A percentile compares a stretch with the other conserved stretches of the same genome.
Evolutionary conservation across 768 basidiomycete species (phyloP).

Genomic region (Lactarius deliciosus): DNA sequence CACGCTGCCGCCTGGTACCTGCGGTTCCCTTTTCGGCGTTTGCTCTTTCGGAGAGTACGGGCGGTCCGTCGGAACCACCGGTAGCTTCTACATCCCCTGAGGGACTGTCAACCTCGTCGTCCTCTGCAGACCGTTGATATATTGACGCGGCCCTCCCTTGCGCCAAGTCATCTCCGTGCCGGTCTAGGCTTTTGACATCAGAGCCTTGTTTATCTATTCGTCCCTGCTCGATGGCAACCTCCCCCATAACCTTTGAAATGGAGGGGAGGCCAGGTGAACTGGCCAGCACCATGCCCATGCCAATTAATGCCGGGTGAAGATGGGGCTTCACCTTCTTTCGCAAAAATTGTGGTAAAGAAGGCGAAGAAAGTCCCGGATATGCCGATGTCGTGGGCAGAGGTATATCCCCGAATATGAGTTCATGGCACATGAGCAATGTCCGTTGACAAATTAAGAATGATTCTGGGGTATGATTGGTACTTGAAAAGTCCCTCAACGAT

Average conservation of each 20-base stretch:
- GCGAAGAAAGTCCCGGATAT: constrained; percentile 59
- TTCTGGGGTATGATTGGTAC: constrained; percentile 54
- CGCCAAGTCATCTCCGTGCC: constrained; percentile 45
- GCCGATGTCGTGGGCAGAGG: constrained; percentile 64
- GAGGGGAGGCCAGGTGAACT: constrained; percentile 74
- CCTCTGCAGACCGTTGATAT: constrained; percentile 35
- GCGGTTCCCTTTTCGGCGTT: constrained; percentile 6
- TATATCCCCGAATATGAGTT: constrained; percentile 92
- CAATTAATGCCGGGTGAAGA: constrained; percentile 74
- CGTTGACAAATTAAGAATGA: constrained; percentile 93
- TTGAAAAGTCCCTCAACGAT: constrained; percentile 76
- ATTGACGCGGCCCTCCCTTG: constrained; percentile 28
- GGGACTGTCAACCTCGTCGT: constrained; percentile 46
- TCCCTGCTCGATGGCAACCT: constrained; percentile 89
- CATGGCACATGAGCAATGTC: constrained; percentile 86
- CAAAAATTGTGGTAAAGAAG: constrained; percentile 48
- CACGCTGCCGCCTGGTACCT: constrained; percentile 38
- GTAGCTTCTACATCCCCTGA: constrained; percentile 35
- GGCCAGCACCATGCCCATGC: constrained; percentile 79
- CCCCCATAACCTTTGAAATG: constrained; percentile 70
- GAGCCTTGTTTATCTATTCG: constrained; percentile 62
- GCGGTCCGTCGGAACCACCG: constrained; percentile 12
- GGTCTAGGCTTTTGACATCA: constrained; percentile 50
- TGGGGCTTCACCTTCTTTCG: constrained; percentile 71
- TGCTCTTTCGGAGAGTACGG: constrained; percentile 30